Evolutionary conservation across 2,329 filamentous ascomycete genomes (phyloP).

Genomic region (Ophiognomonia clavigignenti-juglandacearum): DNA sequence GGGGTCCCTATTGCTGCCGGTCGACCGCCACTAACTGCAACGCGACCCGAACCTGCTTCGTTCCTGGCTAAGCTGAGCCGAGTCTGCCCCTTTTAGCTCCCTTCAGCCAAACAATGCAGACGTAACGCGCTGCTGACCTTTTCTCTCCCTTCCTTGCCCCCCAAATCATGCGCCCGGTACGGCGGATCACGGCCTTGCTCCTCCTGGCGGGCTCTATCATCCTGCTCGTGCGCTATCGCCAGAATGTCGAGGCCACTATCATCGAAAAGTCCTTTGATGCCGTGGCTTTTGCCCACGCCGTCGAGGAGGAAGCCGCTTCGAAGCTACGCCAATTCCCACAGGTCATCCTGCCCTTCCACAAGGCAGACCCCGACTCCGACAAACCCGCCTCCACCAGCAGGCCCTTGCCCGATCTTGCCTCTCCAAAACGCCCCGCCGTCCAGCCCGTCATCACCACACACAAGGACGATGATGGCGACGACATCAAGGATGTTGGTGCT

Average conservation of each 20-base stretch:
- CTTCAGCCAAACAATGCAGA: slow-evolving; percentile 10
- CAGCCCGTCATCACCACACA: background rate
- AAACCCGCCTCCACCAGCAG: background rate
- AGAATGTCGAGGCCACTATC: slow-evolving; percentile 14
- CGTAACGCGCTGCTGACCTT: slow-evolving; percentile 1
- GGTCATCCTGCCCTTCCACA: slow-evolving; percentile 12
- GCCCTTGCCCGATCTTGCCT: background rate
- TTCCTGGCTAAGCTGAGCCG: background rate
- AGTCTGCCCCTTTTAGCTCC: background rate
- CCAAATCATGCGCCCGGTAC: slow-evolving; percentile 13
- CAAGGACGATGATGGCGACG: slow-evolving; percentile 3
- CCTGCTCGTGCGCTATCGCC: slow-evolving; percentile 13
- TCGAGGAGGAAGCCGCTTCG: slow-evolving; percentile 13
- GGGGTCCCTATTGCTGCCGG: too few relatives aligned
- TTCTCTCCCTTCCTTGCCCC: background rate
- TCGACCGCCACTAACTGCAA: background rate
- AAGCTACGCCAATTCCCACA: slow-evolving; percentile 14
- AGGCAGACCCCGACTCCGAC: background rate
- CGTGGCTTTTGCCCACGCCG: slow-evolving; percentile 10
- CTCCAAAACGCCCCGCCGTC: background rate
- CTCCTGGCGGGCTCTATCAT: slow-evolving; percentile 11
- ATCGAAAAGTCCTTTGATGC: slow-evolving; percentile 15
- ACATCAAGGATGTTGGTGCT: slow-evolving; percentile 11
- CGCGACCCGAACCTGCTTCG: background rate
- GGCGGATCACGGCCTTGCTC: slow-evolving; percentile 12